phyloP scores from a whole-genome alignment of 208 protist genomes.

The Leishmania major region DNA sequence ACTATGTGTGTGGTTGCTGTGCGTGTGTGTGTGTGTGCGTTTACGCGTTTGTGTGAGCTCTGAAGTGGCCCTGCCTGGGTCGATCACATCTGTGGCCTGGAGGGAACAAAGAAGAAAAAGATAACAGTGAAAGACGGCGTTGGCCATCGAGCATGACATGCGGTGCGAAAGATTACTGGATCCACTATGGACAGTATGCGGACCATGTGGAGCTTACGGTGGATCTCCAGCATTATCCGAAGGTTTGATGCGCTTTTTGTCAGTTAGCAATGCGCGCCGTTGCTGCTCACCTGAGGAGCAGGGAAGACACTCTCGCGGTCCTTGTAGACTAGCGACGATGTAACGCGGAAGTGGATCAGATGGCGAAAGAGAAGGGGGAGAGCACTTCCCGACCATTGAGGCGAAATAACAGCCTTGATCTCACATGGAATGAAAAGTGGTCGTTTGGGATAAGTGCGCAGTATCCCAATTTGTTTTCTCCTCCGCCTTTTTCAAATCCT shows the following conservation, averaged over 20 bases:
- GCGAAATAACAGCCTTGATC: too few relatives aligned
- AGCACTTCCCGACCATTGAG: background rate
- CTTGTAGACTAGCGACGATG: background rate
- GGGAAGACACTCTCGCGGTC: background rate
- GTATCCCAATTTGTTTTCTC: constrained; percentile 3
- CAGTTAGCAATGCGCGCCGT: background rate
- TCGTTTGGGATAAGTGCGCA: background rate
- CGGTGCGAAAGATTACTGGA: background rate
- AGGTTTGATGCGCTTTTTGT: background rate
- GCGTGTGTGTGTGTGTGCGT: background rate
- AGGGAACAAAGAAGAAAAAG: background rate
- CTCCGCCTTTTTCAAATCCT: constrained; percentile 4
- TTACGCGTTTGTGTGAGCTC: background rate
- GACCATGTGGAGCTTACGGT: background rate
- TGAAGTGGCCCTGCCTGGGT: background rate
- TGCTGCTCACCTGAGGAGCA: background rate
- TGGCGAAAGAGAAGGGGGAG: background rate
- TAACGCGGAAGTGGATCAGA: background rate
- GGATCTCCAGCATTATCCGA: background rate
- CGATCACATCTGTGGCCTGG: background rate
- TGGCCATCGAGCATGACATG: background rate
- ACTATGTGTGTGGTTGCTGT: background rate
- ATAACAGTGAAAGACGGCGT: background rate
- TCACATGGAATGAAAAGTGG: background rate
- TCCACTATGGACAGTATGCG: background rate